A percentile compares a stretch with the other conserved stretches of the same genome.
These are phyloP conservation scores for Phoenix roebelenii DNA, from an alignment of 176 grass and related monocot genomes.

Conservation along the genomic window DNA sequence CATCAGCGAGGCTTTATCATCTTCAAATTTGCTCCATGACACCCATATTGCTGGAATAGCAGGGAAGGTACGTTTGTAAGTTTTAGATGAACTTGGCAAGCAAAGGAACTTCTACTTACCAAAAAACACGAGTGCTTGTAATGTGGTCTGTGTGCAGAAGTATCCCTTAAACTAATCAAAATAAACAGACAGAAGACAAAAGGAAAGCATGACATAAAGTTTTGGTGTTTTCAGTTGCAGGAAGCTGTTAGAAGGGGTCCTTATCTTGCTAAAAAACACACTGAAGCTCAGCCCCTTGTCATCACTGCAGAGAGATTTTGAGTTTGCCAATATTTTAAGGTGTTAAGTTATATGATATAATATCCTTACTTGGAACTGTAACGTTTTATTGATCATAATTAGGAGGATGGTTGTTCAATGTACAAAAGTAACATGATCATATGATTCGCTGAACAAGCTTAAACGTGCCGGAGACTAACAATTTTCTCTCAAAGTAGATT, in stretches of 20 bases:
- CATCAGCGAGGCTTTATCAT: slow-evolving; percentile 58
- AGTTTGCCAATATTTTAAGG: neutral
- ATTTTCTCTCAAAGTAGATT: too few species aligned
- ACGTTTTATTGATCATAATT: too few species aligned
- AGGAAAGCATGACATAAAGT: neutral
- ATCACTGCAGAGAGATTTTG: slow-evolving; percentile 66
- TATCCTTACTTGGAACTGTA: too few species aligned
- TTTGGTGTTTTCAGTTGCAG: slow-evolving; percentile 46
- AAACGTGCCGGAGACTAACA: too few species aligned
- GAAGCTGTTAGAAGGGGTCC: slow-evolving; percentile 76
- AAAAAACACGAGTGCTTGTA: too few species aligned
- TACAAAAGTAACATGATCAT: too few species aligned
- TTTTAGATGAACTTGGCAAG: neutral
- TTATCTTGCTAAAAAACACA: slow-evolving; percentile 45
- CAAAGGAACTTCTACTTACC: too few species aligned
- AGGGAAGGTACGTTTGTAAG: slow-evolving; percentile 40
- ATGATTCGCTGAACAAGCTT: too few species aligned
- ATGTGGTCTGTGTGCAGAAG: too few species aligned
- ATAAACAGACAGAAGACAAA: neutral
- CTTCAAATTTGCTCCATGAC: slow-evolving; percentile 61
- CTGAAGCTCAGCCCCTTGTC: slow-evolving; percentile 48
- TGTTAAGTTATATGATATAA: too few species aligned
- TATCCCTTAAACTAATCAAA: too few species aligned
- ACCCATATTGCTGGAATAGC: slow-evolving; percentile 37
- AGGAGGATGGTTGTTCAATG: too few species aligned